Evolutionary conservation across 768 basidiomycete species (phyloP), one percentile per base, ranked within the genome.

Genomic region (Mycena pura): DNA sequence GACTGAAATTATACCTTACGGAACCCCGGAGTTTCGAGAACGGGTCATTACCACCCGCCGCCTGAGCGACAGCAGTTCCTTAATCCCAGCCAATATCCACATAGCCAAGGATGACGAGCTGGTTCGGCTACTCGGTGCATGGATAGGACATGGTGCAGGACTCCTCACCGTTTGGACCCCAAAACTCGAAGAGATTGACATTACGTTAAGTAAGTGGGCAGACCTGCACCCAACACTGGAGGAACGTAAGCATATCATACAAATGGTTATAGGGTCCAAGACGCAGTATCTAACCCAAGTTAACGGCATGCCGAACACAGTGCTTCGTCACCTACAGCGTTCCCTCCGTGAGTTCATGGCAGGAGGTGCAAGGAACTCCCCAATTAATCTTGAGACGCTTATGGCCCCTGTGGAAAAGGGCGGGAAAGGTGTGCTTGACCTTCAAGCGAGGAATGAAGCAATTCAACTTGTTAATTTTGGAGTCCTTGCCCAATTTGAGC

Each of bases 1-100:
- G 63, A 82, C 80, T 0, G 73, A 76, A 28, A 63, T 79, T 2
- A 67, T 82, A 1, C 79, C 78, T 0, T 65, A 80, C 0, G 78
- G 80, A 0, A 38, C 58, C 2, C 27, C 31, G 5, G 47, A 53
- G 2, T 73, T 64, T 64, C 44, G 73, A 21, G 36, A 50, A n/a
- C 5, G 11, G 2, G 44, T 70, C 0, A 27, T 53, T 1, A 27
- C 14, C 9, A 60, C 43, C 0, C 47, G 69, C 34, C 46, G 40
- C 38, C 38, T 62, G 24, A 46, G 41, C 9, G 17, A 25, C 22
- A 46, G 2, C 2, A 15, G 63, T 15, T 17, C 46, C 0, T 34
- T 28, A 50, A 60, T 74, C 22, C 69, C 69, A 1, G 38, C 21
- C 0, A 15, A 60, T 3, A 69, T 77, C 1, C 57, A 70, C 9